Evolutionary conservation across 208 protist genomes (phyloP).

Genomic region (Giardia duodenalis): DNA sequence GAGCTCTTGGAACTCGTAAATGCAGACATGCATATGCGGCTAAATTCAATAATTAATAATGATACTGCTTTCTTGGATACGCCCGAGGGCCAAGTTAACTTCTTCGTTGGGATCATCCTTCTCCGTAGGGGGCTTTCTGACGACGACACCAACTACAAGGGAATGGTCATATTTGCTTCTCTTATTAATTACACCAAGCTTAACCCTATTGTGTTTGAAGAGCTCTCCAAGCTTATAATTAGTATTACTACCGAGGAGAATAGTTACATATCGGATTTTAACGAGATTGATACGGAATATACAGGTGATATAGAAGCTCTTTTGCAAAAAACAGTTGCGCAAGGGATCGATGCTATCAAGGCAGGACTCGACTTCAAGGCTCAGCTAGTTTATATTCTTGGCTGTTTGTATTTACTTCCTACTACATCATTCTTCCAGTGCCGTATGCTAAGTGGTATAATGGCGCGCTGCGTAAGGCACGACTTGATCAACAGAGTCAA

Average conservation of each 20-base stretch:
- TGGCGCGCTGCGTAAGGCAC: not conserved
- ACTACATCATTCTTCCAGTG: not conserved
- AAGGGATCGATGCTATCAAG: not conserved
- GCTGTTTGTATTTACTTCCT: not conserved
- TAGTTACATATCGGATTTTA: not conserved
- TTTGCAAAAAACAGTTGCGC: not conserved
- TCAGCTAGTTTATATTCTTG: not conserved
- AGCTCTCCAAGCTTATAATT: not conserved
- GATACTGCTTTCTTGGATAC: not conserved
- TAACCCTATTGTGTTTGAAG: not conserved
- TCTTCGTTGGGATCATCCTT: constrained; percentile 6
- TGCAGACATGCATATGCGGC: not conserved
- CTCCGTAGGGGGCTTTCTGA: not conserved
- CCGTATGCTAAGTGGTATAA: not conserved
- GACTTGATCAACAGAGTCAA: not conserved
- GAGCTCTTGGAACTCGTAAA: not conserved
- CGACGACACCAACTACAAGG: not conserved
- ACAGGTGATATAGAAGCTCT: not conserved
- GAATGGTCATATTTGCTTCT: not conserved
- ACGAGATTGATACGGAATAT: not conserved
- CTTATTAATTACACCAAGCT: not conserved
- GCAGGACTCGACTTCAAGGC: not conserved
- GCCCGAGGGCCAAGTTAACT: not conserved
- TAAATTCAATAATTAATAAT: not conserved
- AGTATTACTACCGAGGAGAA: not conserved